Evolutionary conservation across 148 eudicot genomes (phyloP).

Genomic region (Cornus suecica): DNA sequence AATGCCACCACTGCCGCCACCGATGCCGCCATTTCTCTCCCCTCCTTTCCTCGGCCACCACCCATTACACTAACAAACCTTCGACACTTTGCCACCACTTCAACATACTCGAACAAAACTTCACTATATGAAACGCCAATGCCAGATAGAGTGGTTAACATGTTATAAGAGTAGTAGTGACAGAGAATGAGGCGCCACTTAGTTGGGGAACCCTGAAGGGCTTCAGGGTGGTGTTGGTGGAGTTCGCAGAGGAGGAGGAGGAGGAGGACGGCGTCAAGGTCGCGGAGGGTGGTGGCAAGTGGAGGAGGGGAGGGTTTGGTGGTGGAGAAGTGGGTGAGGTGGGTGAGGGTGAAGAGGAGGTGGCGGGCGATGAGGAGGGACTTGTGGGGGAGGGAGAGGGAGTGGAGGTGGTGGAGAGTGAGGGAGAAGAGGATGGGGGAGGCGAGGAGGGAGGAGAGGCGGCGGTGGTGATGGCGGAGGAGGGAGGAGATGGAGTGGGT

Average conservation of each 20-base stretch:
- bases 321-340: slow-evolving; percentile 29
- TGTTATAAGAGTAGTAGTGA: slow-evolving; percentile 24
- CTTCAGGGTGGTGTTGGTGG: slow-evolving; percentile 27
- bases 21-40: slow-evolving; percentile 33
- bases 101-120: slow-evolving; percentile 39
- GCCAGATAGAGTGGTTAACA: slow-evolving; percentile 33
- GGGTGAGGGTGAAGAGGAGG: slow-evolving; percentile 49
- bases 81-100: slow-evolving; percentile 44
- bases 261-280: slow-evolving; percentile 51
- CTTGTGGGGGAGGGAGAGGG: slow-evolving; percentile 54
- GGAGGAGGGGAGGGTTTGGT: slow-evolving; percentile 5
- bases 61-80: slow-evolving; percentile 38
- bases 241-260: slow-evolving; percentile 49
- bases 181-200: slow-evolving; percentile 28
- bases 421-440: slow-evolving; percentile 48
- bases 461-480: slow-evolving; percentile 43
- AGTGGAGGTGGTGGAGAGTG: slow-evolving; percentile 50
- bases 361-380: slow-evolving; percentile 58
- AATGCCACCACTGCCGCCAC: slow-evolving; percentile 58
- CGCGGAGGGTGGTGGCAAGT: slow-evolving; percentile 24
- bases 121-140: slow-evolving; percentile 25
- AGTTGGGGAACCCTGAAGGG: slow-evolving; percentile 15
- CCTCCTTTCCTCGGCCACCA: slow-evolving; percentile 30
- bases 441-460: slow-evolving; percentile 45
- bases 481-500: slow-evolving; percentile 35